Conservation (phyloP, 345 rosid genomes). For the Adansonia digitata region DNA sequence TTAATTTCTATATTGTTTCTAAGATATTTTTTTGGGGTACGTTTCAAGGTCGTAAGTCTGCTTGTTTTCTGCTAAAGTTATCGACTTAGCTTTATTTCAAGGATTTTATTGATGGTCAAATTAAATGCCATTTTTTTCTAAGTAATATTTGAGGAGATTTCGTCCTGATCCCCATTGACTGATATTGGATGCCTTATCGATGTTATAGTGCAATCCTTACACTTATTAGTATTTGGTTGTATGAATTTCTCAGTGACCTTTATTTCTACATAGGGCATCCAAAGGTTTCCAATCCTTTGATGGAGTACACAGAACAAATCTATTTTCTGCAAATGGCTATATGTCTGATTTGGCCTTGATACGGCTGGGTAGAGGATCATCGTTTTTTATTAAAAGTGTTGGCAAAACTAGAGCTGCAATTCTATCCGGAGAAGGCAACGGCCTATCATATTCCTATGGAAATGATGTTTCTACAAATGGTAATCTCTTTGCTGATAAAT, state of each 20-base stretch:
- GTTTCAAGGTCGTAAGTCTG: neutral
- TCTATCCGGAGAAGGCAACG: constrained; percentile 59
- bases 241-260: constrained; percentile 7
- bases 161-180: neutral
- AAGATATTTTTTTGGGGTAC: neutral
- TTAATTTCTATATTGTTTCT: neutral
- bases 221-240: neutral
- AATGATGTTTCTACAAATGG: constrained; percentile 25
- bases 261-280: constrained; percentile 31
- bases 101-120: neutral
- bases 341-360: constrained; percentile 21
- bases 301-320: constrained; percentile 30
- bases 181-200: neutral
- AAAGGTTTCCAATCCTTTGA: constrained; percentile 37
- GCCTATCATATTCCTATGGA: constrained; percentile 38
- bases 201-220: neutral
- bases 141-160: neutral
- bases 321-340: constrained; percentile 24
- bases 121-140: neutral
- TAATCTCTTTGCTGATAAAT: constrained; percentile 22
- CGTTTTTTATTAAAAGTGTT: constrained; percentile 27
- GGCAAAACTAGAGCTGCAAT: constrained; percentile 43
- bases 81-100: neutral
- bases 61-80: neutral
- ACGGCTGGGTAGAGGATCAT: constrained; percentile 27